Percentiles rank a stretch among this genome's conserved stretches.
phyloP scores from a whole-genome alignment of 176 grass and related monocot species.

The Elaeis guineensis region DNA sequence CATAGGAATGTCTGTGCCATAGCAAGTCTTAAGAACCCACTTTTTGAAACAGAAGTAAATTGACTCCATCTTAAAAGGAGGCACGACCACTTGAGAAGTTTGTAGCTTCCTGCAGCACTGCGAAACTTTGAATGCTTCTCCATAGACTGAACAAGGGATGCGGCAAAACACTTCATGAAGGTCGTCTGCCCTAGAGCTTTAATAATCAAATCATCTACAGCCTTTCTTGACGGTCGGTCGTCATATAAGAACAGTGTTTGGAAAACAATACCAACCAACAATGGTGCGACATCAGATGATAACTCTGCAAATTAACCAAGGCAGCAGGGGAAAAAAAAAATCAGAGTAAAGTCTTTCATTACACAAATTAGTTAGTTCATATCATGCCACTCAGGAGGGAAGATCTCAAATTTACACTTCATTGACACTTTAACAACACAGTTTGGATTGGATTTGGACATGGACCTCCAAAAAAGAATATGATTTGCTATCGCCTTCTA shows the following conservation, averaged over 20 bases:
- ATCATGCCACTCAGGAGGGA: too few relatives aligned
- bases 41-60: conserved; percentile 73
- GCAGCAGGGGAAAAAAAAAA: conserved; percentile 3
- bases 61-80: conserved; percentile 80
- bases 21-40: conserved; percentile 71
- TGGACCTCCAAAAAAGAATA: too few relatives aligned
- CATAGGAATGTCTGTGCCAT: conserved; percentile 61
- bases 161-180: conserved; percentile 78
- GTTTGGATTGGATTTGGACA: too few relatives aligned
- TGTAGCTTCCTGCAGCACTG: conserved; percentile 61
- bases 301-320: conserved; percentile 29
- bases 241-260: conserved; percentile 84
- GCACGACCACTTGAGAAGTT: conserved; percentile 86
- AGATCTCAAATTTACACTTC: too few relatives aligned
- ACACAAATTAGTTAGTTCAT: too few relatives aligned
- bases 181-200: conserved; percentile 49
- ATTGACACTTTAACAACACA: too few relatives aligned
- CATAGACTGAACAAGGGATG: conserved; percentile 70
- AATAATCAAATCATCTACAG: conserved; percentile 74
- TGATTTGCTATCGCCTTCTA: too few relatives aligned
- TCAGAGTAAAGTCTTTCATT: background rate
- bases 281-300: conserved; percentile 31
- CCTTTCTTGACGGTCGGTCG: conserved; percentile 76
- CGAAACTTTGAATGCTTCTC: conserved; percentile 72
- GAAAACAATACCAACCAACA: conserved; percentile 75